Base-by-base conservation (phyloP, 768 basidiomycete genomes). In the Punctularia strigosozonata region DNA sequence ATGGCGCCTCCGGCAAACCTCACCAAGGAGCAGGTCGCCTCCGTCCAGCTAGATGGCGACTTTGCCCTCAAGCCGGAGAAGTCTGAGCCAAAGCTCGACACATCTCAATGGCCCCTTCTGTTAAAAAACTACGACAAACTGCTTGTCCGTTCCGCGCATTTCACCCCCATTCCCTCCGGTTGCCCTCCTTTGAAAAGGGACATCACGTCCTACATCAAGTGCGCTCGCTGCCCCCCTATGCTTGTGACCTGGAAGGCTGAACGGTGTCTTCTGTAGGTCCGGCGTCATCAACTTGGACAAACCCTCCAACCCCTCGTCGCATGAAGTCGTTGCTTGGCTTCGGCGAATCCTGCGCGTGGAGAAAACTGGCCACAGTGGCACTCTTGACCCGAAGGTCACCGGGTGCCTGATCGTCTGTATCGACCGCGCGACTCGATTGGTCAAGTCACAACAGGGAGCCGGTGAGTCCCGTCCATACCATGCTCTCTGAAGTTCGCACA, bases 231-330 rank as follows among this genome's bases (percentile, higher is more conserved):
- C 33, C 31, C n/a, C n/a, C n/a, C n/a, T n/a, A n/a, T n/a, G n/a
- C n/a, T n/a, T n/a, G n/a, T n/a, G n/a, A n/a, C n/a, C n/a, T n/a
- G n/a, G n/a, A n/a, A n/a, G n/a, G n/a, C n/a, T n/a, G n/a, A n/a
- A n/a, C n/a, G n/a, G n/a, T n/a, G 10, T 6, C 19, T 36, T 35
- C 45, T 41, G n/a, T 47, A 94, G 90, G 68, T 89, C 92, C 49
- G 95, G 95, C 50, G 88, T 97, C 38, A 99, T 99, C 59, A 99
- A 99, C 65, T 71, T 99, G 48, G 95, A 99, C 75, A 99, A 99
- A 56, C 95, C 95, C 18, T 97, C 94, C 23, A 99, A 98, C 63
- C 94, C 94, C 3, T 95, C 92, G 14, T 94, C 92, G 4, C 95
- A 99, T 61, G 95, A 99, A 69, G 95, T 99, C 39, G 95, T 99